Base-by-base conservation (phyloP, 306 rosid genomes). In the Hippophae rhamnoides region DNA sequence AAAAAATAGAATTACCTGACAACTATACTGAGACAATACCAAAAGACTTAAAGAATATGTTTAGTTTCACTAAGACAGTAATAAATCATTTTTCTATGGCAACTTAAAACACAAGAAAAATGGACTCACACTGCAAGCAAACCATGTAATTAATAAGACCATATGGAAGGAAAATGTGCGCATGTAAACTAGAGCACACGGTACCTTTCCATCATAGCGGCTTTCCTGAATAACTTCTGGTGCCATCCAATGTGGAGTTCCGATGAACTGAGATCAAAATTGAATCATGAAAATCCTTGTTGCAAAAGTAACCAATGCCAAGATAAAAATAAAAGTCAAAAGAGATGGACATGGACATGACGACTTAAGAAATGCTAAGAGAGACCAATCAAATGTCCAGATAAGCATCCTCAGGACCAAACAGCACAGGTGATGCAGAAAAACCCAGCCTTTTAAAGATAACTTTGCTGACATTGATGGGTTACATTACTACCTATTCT, bases 211-310 rank as follows among this genome's bases (percentile, higher is more conserved):
- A 67, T 92, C 96, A 62, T 92, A 92, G 52, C 99, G 99, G 72
- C 93, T 92, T 81, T 92, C 99, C 68, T 92, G 96, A 82, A 92
- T 92, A 69, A 92, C 96, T 82, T 92, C 96, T 0, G 96, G 99
- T 76, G 99, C 99, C 99, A 92, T 92, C 99, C 99, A 92, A 78
- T 92, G 99, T 45, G 99, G 99, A 47, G 96, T 92, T 67, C 99
- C 99, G 57, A 92, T 92, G 84, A 92, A 92, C 96, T 92, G 86
- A 38, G 38, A 31, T 31, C 38, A 31, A 72, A 74, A 61, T 71
- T 66, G 69, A 48, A 73, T 25, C 67, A 14, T 45, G 13, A 44
- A 64, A 63, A 57, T 67, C 60, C 26, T 49, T 49, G 14, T 31
- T 31, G 38, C 38, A 31, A 31, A 31, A 31, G 38, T 31, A 31